Base-by-base conservation (phyloP, 768 basidiomycete species). In the Rhodotorula sphaerocarpa region DNA sequence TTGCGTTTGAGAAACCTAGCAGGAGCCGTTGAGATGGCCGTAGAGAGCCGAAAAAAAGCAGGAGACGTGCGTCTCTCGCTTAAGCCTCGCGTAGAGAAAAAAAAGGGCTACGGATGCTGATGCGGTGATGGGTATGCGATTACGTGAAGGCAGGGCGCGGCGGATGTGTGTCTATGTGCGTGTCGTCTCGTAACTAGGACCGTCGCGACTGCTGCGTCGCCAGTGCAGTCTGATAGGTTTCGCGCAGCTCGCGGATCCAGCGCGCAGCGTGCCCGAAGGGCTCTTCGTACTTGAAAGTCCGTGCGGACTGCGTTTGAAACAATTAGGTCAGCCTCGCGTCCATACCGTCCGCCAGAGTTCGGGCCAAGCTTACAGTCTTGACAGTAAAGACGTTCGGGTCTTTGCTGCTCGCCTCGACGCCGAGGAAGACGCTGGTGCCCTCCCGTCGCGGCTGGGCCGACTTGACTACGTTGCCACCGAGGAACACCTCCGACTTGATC, bases 401-500 rank as follows among this genome's bases (percentile, higher is more conserved):
- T 20, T 50, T 57, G 1, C 55, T 46, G 11, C 25, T 6, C 31
- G 50, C 27, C 42, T 64, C 52, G 41, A 42, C 54, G 11, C 27
- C 36, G 36, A 55, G 42, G 57, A 69, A 64, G 3, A 52, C 59
- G 16, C 54, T 54, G 1, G 56, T 63, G 28, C 59, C 56, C 30
- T 69, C 67, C 7, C 51, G 36, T 23, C 51, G 9, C 20, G 56
- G 27, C 16, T 47, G 31, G 54, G 46, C n/a, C 55, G 27, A 33
- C 43, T 25, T 21, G 47, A n/a, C n/a, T n/a, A n/a, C n/a, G n/a
- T n/a, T 52, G 30, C 47, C 25, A 0, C 62, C 65, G 21, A 71
- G 30, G n/a, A 69, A 58, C 15, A 69, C 61, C 50, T 69, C 64
- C 34, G n/a, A 56, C 67, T 71, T 69, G 65, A 71, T 41, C 16